phyloP scores from a whole-genome alignment of 768 basidiomycete species.

The Xanthoconium stramineum region DNA sequence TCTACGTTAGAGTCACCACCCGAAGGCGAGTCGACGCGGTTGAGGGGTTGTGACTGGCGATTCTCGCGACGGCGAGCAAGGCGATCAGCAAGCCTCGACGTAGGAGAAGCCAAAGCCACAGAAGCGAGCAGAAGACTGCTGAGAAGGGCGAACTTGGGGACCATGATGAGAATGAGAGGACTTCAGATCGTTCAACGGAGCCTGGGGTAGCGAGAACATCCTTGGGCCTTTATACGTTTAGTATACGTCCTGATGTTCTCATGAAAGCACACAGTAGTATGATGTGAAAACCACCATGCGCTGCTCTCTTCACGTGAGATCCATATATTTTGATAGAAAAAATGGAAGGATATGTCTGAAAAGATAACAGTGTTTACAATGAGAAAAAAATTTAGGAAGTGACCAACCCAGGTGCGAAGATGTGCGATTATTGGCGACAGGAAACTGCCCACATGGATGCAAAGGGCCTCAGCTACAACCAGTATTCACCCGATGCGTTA shows the following conservation, averaged over 20 bases:
- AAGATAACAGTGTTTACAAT: not conserved
- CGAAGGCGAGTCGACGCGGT: not conserved
- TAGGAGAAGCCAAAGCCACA: constrained; percentile 12
- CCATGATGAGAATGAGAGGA: constrained; percentile 9
- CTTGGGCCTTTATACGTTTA: constrained; percentile 12
- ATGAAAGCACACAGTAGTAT: not conserved
- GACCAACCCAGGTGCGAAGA: constrained; percentile 1
- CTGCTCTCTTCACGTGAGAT: not conserved
- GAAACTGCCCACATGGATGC: constrained; percentile 4
- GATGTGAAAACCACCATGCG: no score
- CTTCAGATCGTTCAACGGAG: not conserved
- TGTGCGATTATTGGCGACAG: not conserved
- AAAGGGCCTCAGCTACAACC: not conserved
- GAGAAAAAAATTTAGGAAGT: not conserved
- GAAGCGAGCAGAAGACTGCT: constrained; percentile 19
- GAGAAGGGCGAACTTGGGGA: constrained; percentile 16
- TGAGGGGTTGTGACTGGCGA: constrained; percentile 11
- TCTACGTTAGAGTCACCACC: constrained; percentile 1
- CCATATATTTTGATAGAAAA: not conserved
- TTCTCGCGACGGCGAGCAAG: constrained; percentile 13
- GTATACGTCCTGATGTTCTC: not conserved
- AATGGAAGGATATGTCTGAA: not conserved
- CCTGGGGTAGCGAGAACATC: not conserved
- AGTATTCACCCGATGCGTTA: not conserved
- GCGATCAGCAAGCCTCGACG: constrained; percentile 12